These are phyloP conservation scores for Parathielavia appendiculata DNA, from an alignment of 495 filamentous ascomycete genomes.

Conservation along the genomic window DNA sequence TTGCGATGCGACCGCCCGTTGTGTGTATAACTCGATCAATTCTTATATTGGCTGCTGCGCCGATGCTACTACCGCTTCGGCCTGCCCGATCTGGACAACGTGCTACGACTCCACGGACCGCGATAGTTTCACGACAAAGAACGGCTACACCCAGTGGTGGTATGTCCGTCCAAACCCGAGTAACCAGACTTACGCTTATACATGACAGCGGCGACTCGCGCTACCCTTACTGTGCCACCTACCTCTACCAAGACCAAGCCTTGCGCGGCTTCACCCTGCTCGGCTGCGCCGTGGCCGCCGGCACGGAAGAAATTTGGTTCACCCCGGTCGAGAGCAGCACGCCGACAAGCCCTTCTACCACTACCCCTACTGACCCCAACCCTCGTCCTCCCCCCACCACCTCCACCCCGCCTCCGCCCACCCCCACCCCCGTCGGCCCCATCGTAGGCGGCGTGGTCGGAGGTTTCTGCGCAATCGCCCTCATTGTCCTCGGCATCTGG, in stretches of 20 bases:
- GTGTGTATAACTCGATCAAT: constrained; percentile 23
- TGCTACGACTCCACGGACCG: constrained; percentile 23
- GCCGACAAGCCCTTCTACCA: constrained; percentile 5
- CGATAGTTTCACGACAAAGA: constrained; percentile 19
- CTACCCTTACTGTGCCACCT: constrained; percentile 28
- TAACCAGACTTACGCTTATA: not conserved
- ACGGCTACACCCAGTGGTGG: constrained; percentile 28
- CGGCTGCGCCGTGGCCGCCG: constrained; percentile 29
- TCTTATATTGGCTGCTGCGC: constrained; percentile 30
- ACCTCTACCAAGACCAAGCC: constrained; percentile 18
- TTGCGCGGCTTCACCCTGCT: constrained; percentile 25
- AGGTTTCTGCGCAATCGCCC: constrained; percentile 10
- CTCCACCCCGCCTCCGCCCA: constrained; percentile 2
- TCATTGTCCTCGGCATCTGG: constrained; percentile 11
- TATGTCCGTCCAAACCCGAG: not conserved
- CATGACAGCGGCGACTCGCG: constrained; percentile 17
- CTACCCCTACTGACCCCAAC: not conserved
- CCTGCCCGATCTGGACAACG: constrained; percentile 23
- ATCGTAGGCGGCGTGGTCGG: constrained; percentile 20
- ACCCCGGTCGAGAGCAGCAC: constrained; percentile 14
- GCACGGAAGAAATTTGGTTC: constrained; percentile 28
- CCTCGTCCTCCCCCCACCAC: too few species aligned
- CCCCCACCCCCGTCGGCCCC: constrained; percentile 17
- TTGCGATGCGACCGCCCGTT: constrained; percentile 20
- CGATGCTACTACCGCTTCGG: constrained; percentile 5